Conservation (phyloP, 805 yeast genomes). For the Wickerhamomyces canadensis region DNA sequence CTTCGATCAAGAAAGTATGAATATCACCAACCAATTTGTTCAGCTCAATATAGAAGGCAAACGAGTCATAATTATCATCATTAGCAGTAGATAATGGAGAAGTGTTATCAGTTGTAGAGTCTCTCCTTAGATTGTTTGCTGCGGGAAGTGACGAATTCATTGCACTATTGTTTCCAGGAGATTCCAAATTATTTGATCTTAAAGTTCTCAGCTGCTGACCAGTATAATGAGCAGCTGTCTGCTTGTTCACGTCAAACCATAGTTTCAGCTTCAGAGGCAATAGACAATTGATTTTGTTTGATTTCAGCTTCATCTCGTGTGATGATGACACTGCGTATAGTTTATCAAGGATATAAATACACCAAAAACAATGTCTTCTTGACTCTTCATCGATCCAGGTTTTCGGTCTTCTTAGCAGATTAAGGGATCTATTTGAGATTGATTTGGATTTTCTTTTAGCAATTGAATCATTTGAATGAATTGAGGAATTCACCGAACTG, state of each 20-base stretch:
- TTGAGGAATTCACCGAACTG: constrained; percentile 11
- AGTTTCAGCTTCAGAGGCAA: constrained; percentile 14
- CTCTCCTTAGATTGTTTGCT: too few relatives aligned
- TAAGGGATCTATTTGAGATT: constrained; percentile 14
- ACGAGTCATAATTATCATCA: constrained; percentile 18
- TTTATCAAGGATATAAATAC: constrained; percentile 20
- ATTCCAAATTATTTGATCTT: background rate
- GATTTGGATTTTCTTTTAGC: constrained; percentile 15
- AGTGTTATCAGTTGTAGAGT: constrained; percentile 1
- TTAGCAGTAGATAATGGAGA: background rate
- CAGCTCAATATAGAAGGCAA: constrained; percentile 18
- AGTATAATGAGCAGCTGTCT: background rate
- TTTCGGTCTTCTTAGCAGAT: constrained; percentile 15
- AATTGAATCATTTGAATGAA: constrained; percentile 9
- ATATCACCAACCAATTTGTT: constrained; percentile 20
- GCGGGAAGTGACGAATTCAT: too few relatives aligned
- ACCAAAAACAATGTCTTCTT: constrained; percentile 23
- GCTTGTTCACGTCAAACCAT: constrained; percentile 10
- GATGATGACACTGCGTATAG: constrained; percentile 20
- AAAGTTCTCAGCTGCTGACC: constrained; percentile 2
- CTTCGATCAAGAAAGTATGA: constrained; percentile 18
- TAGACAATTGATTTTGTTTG: constrained; percentile 12
- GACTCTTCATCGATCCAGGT: constrained; percentile 22
- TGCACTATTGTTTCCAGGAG: background rate
- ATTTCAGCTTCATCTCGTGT: constrained; percentile 19